Evolutionary conservation across 371 early-diverging fungal genomes (phyloP).

Genomic region (Mucor saturninus): DNA sequence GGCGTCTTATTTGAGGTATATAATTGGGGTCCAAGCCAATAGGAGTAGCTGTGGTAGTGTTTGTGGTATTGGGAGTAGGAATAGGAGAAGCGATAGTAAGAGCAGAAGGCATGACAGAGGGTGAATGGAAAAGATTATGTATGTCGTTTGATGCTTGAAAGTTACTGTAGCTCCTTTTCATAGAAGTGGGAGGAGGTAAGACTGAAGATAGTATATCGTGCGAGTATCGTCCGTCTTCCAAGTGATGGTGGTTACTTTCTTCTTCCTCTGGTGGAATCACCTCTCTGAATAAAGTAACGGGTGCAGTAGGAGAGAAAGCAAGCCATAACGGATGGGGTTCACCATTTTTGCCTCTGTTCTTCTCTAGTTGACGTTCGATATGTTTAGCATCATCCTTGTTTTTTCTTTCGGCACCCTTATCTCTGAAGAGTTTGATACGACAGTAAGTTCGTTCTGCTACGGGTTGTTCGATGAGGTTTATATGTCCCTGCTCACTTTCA

Average conservation of each 20-base stretch:
- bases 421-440: slow-evolving; percentile 58
- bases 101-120: background rate
- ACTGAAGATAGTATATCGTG: background rate
- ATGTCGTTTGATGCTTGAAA: background rate
- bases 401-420: slow-evolving; percentile 48
- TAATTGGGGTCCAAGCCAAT: slow-evolving; percentile 44
- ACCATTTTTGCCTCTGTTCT: slow-evolving; percentile 41
- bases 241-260: slow-evolving; percentile 21
- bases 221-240: background rate
- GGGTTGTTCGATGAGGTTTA: background rate
- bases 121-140: background rate
- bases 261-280: slow-evolving; percentile 30
- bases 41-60: background rate
- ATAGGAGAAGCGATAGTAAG: slow-evolving; percentile 1
- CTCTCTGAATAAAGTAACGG: slow-evolving; percentile 39
- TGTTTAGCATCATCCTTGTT: slow-evolving; percentile 35
- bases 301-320: slow-evolving; percentile 39
- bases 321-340: slow-evolving; percentile 53
- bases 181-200: slow-evolving; percentile 8
- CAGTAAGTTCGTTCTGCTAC: slow-evolving; percentile 46
- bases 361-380: slow-evolving; percentile 36
- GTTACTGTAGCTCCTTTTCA: slow-evolving; percentile 11
- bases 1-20: slow-evolving; percentile 36
- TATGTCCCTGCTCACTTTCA: slow-evolving; percentile 28
- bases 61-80: too few relatives aligned